Conservation (phyloP, 257 asterid species). For the Cinchona pubescens region DNA sequence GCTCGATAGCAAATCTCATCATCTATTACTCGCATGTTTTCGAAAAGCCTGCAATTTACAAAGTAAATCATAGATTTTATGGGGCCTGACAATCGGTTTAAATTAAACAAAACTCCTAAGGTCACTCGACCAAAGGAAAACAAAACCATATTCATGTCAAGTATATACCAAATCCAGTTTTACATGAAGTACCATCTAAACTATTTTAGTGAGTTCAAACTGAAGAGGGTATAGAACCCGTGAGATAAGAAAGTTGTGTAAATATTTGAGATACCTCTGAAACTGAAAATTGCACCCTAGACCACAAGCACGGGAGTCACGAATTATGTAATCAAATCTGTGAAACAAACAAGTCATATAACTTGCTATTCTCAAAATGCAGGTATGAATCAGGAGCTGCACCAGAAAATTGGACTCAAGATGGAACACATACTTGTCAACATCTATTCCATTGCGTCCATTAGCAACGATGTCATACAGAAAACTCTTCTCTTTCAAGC, state of each 20-base stretch:
- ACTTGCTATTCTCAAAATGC: constrained; percentile 9
- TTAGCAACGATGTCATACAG: constrained; percentile 87
- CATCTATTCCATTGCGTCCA: constrained; percentile 94
- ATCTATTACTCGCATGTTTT: constrained; percentile 78
- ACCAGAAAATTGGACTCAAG: constrained; percentile 14
- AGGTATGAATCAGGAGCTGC: constrained; percentile 3
- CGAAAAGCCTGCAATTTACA: constrained; percentile 62
- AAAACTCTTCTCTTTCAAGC: constrained; percentile 58
- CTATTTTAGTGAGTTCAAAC: neutral
- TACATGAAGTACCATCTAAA: neutral
- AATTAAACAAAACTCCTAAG: neutral
- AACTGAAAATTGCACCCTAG: constrained; percentile 80
- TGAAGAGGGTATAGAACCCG: constrained; percentile 1
- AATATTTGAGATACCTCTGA: constrained; percentile 47
- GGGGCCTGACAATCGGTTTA: neutral
- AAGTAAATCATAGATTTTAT: constrained; percentile 17
- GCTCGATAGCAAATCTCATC: constrained; percentile 93
- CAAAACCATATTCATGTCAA: neutral
- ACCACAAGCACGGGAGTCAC: constrained; percentile 96
- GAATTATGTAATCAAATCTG: constrained; percentile 89
- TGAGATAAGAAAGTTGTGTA: constrained; percentile 10
- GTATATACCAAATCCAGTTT: neutral
- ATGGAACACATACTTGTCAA: constrained; percentile 64
- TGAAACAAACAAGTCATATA: constrained; percentile 12
- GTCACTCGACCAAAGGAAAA: neutral